These are phyloP conservation scores for Bipolaris gigantea DNA, from an alignment of 2,329 filamentous ascomycete species.

Conservation along the genomic window DNA sequence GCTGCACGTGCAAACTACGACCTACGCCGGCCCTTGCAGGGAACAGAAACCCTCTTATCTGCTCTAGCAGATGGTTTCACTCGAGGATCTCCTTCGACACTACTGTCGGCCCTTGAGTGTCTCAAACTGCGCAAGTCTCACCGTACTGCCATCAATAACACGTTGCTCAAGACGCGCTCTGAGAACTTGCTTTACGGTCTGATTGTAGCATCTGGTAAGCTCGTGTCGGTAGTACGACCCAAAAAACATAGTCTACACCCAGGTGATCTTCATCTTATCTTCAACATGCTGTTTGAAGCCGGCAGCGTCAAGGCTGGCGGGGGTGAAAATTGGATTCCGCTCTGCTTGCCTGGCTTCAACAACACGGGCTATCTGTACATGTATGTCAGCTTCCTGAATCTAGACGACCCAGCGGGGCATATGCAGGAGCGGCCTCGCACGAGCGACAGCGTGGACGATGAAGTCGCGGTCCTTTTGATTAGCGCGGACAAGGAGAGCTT, in stretches of 20 bases:
- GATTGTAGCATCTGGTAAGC: conserved; percentile 85
- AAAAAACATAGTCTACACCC: conserved; percentile 95
- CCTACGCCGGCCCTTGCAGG: conserved; percentile 82
- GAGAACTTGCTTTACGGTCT: conserved; percentile 87
- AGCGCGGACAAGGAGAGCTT: conserved; percentile 93
- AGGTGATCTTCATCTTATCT: conserved; percentile 91
- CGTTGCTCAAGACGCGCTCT: conserved; percentile 75
- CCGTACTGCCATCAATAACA: conserved; percentile 81
- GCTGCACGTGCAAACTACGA: conserved; percentile 91
- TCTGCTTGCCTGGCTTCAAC: conserved; percentile 96
- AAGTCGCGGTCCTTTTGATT: conserved; percentile 88
- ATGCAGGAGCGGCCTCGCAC: conserved; percentile 46
- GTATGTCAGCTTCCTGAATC: conserved; percentile 94
- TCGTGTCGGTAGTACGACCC: conserved; percentile 92
- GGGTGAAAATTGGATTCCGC: conserved; percentile 97
- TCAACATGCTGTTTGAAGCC: conserved; percentile 99
- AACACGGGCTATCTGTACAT: conserved; percentile 96
- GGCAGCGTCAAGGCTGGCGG: conserved; percentile 86
- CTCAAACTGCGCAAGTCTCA: conserved; percentile 89
- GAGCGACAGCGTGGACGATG: conserved; percentile 58
- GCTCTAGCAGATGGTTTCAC: conserved; percentile 95
- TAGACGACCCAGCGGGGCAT: conserved; percentile 52
- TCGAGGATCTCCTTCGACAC: conserved; percentile 81
- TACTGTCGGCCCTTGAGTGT: conserved; percentile 90
- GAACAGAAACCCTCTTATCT: conserved; percentile 87